Conservation (phyloP, 257 asterid species). For the Leonotis leonurus region DNA sequence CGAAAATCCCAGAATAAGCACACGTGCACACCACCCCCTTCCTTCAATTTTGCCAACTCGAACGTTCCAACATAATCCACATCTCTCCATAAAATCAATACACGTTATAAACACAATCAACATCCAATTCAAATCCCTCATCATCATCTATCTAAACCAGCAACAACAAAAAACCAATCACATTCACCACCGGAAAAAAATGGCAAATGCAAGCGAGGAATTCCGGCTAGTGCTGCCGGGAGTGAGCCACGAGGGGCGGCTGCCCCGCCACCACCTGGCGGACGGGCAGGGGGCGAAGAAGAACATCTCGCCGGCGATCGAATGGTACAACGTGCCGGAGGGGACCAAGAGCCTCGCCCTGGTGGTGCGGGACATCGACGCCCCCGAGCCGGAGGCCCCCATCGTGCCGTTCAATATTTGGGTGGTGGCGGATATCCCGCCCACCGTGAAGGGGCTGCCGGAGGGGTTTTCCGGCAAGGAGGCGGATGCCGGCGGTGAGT, state of each 20-base stretch:
- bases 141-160: background rate
- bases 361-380: conserved; percentile 68
- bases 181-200: no score
- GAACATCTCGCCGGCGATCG: conserved; percentile 66
- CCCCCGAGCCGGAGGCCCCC: conserved; percentile 64
- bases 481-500: conserved; percentile 44
- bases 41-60: conserved; percentile 9
- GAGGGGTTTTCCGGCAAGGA: conserved; percentile 72
- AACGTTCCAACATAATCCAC: conserved; percentile 24
- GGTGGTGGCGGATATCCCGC: conserved; percentile 74
- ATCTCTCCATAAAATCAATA: background rate
- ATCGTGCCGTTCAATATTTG: conserved; percentile 51
- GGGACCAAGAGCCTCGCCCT: conserved; percentile 57
- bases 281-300: conserved; percentile 76
- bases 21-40: conserved; percentile 18
- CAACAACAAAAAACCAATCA: background rate
- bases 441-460: conserved; percentile 67
- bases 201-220: conserved; percentile 56
- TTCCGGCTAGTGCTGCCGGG: conserved; percentile 49
- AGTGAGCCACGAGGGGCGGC: conserved; percentile 46
- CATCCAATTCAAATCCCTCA: background rate
- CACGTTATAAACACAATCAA: background rate
- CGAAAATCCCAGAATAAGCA: background rate
- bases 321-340: conserved; percentile 76
- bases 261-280: conserved; percentile 67